A percentile compares a stretch with the other conserved stretches of the same genome.
phyloP scores from a whole-genome alignment of 208 protist species.

The Entamoeba histolytica region DNA sequence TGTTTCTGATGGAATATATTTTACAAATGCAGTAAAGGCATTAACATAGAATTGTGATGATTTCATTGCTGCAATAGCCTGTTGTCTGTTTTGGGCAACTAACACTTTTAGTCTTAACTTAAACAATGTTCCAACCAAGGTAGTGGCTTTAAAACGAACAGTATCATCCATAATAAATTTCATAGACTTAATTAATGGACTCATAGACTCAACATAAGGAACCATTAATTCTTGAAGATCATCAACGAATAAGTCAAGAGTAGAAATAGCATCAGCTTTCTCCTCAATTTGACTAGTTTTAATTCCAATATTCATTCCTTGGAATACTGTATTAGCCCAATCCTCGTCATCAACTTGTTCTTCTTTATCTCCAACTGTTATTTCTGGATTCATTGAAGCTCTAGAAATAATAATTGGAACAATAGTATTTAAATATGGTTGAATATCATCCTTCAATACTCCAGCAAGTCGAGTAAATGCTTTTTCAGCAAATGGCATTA shows the following conservation, averaged over 20 bases:
- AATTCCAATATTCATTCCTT: background rate
- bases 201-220: background rate
- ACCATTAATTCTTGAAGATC: background rate
- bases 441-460: background rate
- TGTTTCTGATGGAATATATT: background rate
- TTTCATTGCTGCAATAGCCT: background rate
- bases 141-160: background rate
- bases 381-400: background rate
- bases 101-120: background rate
- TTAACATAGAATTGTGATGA: background rate
- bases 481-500: background rate
- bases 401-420: background rate
- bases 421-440: background rate
- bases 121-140: background rate
- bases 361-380: background rate
- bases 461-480: background rate
- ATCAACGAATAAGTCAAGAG: background rate
- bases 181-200: background rate
- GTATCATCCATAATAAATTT: background rate
- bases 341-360: background rate
- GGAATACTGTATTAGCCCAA: background rate
- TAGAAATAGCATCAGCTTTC: background rate
- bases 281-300: background rate
- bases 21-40: background rate
- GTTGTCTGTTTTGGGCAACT: background rate